A percentile compares a stretch with the other conserved stretches of the same genome.
Conservation (phyloP, 2,329 filamentous ascomycete genomes). For the Ophiostoma perfectum region DNA sequence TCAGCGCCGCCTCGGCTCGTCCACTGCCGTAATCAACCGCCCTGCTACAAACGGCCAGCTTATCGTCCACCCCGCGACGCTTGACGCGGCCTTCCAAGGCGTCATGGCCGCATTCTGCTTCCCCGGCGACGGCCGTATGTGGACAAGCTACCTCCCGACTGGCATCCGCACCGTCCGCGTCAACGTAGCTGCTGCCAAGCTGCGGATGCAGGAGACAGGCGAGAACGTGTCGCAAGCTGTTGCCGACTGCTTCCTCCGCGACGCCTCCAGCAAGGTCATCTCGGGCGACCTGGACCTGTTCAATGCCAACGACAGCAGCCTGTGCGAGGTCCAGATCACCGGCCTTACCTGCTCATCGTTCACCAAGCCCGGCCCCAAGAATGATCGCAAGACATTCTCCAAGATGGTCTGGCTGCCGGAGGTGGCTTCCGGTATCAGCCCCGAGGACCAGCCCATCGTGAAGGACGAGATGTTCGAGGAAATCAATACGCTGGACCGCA, state of each 20-base stretch:
- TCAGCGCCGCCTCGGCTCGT: conserved; percentile 17
- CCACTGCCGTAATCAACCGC: conserved; percentile 15
- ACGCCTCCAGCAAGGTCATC: conserved; percentile 24
- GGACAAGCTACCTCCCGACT: conserved; percentile 33
- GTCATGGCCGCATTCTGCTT: conserved; percentile 33
- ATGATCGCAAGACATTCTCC: conserved; percentile 22
- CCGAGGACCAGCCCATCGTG: conserved; percentile 18
- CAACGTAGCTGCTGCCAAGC: conserved; percentile 20
- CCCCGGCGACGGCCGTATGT: conserved; percentile 34
- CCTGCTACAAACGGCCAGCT: conserved; percentile 20
- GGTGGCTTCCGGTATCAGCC: conserved; percentile 16
- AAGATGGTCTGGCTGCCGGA: conserved; percentile 23
- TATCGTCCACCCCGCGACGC: conserved; percentile 34
- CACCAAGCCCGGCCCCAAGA: conserved; percentile 21
- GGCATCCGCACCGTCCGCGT: conserved; percentile 27
- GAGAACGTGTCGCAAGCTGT: conserved; percentile 14
- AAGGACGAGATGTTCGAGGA: conserved; percentile 15
- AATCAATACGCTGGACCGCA: conserved; percentile 20
- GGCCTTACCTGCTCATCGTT: conserved; percentile 24
- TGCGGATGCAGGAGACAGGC: conserved; percentile 4
- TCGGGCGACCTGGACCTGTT: conserved; percentile 22
- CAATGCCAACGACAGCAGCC: conserved; percentile 15
- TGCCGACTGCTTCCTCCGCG: conserved; percentile 22
- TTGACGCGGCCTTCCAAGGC: conserved; percentile 37
- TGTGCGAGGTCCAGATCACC: conserved; percentile 22